Base-by-base conservation (phyloP, 371 early-diverging fungal species). In the Batrachochytrium dendrobatidis region DNA sequence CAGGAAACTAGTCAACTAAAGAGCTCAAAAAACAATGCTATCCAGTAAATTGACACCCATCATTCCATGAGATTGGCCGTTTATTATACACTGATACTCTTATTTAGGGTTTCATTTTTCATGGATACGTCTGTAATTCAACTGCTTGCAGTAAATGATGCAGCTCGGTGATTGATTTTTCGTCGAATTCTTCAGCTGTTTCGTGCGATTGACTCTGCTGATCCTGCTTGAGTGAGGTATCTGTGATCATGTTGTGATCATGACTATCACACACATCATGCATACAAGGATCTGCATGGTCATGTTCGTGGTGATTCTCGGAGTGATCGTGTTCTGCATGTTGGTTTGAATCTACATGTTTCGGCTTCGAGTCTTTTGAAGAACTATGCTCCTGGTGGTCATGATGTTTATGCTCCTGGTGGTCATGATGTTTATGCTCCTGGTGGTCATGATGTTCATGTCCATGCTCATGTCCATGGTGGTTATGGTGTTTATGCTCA, bases 251-350 rank as follows among this genome's bases (percentile, higher is more conserved):
- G 39, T 39, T n/a, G 39, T 39, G 39, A 39, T 46, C 48, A 28
- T 46, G 7, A 6, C 28, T 6, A 8, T 28, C 48, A 18, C 28
- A 6, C 8, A 17, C 48, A 28, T 4, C 8, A 46, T 46, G 8
- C 25, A 8, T 5, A 17, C 25, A 18, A 46, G 34, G 35, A 26
- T 25, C 35, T 3, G 44, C 55, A 45, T 56, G 56, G 22, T 55
- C 51, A 32, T 60, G 60, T 31, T 25, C 44, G 60, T 60, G 60
- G 60, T 60, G n/a, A 24, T 48, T 6, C 12, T 18, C 12, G 20
- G 56, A 26, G 34, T 59, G 59, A 28, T 12, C 28, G 15, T 57
- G 29, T 26, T 44, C 1, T 17, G 29, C 12, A 32, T 57, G 3
- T 33, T 53, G 25, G n/a, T n/a, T n/a, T n/a, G n/a, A n/a, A n/a